Percentiles rank a stretch among this genome's conserved stretches.
These are phyloP conservation scores for Cladosporium velox DNA, from an alignment of 2,329 filamentous ascomycete genomes.

Conservation along the genomic window DNA sequence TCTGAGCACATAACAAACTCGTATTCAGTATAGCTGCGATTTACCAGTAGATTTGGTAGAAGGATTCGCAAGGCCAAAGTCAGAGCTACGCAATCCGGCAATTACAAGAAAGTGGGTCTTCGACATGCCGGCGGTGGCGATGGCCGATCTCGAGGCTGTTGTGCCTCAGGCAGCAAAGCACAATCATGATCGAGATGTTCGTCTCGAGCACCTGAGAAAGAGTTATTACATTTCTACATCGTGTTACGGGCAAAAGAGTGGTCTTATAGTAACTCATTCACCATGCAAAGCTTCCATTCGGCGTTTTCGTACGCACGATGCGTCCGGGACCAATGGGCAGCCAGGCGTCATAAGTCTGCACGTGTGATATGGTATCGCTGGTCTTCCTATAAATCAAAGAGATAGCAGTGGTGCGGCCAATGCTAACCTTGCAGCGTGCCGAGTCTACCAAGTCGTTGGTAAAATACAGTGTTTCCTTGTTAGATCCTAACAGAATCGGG, in stretches of 20 bases:
- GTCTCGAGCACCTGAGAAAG: not conserved
- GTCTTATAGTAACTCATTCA: too few relatives aligned
- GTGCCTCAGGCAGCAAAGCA: not conserved
- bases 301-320: not conserved
- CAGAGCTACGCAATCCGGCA: not conserved
- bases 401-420: too few relatives aligned
- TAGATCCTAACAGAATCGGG: not conserved
- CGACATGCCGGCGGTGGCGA: not conserved
- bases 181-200: not conserved
- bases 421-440: too few relatives aligned
- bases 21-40: not conserved
- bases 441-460: too few relatives aligned
- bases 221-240: not conserved
- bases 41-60: not conserved
- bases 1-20: not conserved
- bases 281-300: too few relatives aligned
- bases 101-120: not conserved
- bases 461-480: too few relatives aligned
- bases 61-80: not conserved
- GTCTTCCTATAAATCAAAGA: not conserved
- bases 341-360: not conserved
- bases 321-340: not conserved
- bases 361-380: not conserved
- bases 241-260: too few relatives aligned
- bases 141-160: not conserved